Evolutionary conservation across 345 rosid genomes (phyloP).

Genomic region (Rhizophora apiculata): DNA sequence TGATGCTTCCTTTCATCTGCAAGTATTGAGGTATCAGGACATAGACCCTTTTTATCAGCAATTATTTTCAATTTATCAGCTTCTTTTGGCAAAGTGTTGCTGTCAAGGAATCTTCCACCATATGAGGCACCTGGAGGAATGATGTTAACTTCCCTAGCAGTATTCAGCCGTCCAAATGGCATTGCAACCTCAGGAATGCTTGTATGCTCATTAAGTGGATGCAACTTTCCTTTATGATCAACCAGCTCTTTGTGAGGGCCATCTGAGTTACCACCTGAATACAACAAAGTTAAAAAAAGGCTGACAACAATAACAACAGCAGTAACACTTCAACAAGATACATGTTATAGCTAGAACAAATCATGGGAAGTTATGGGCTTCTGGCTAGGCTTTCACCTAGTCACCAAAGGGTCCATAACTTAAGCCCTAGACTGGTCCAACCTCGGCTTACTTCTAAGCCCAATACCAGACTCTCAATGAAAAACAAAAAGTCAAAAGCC

Average conservation of each 20-base stretch:
- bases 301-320: neutral
- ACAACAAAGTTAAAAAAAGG: neutral
- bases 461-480: neutral
- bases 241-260: conserved; percentile 45
- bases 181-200: conserved; percentile 40
- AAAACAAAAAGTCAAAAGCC: neutral
- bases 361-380: neutral
- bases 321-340: neutral
- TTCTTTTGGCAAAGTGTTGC: conserved; percentile 42
- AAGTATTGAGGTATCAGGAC: conserved; percentile 29
- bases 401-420: neutral
- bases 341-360: neutral
- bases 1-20: conserved; percentile 49
- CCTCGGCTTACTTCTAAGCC: neutral
- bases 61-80: conserved; percentile 36
- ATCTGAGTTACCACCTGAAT: conserved; percentile 46
- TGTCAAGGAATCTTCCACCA: conserved; percentile 49
- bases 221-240: conserved; percentile 48
- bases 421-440: neutral
- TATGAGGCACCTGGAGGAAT: conserved; percentile 34
- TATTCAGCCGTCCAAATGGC: conserved; percentile 48
- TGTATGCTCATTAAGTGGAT: conserved; percentile 38
- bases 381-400: neutral
- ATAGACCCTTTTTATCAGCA: conserved; percentile 41
- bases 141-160: conserved; percentile 37